These are phyloP conservation scores for Fusarium tupiense DNA, from an alignment of 2,329 filamentous ascomycete genomes.

Conservation along the genomic window DNA sequence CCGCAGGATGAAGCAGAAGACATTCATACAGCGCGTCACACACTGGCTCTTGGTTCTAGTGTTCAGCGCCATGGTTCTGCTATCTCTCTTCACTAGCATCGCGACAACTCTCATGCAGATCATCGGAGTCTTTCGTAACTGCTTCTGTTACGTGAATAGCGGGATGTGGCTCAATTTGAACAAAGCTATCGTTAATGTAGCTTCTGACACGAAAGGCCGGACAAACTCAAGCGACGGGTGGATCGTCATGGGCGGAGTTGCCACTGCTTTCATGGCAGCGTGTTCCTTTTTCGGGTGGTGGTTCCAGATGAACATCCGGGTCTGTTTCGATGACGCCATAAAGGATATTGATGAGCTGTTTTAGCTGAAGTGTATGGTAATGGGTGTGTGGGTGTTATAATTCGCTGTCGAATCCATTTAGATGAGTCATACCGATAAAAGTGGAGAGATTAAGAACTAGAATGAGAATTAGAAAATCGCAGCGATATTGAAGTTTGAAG, in stretches of 20 bases:
- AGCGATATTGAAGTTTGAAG: too few relatives aligned
- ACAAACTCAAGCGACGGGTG: neutral
- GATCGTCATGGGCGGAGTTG: neutral
- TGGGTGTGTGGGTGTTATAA: too few relatives aligned
- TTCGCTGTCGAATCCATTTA: too few relatives aligned
- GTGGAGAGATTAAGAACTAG: too few relatives aligned
- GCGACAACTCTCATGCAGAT: neutral
- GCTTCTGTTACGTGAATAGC: neutral
- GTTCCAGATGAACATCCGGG: neutral
- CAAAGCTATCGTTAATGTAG: neutral
- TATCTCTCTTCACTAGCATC: neutral
- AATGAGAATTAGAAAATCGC: too few relatives aligned
- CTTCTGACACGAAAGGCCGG: neutral
- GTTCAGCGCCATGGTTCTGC: neutral
- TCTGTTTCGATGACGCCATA: neutral
- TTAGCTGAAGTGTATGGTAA: neutral
- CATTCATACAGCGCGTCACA: accelerated
- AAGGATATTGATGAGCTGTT: neutral
- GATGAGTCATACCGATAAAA: too few relatives aligned
- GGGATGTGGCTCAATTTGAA: neutral
- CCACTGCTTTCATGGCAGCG: neutral
- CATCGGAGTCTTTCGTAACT: neutral
- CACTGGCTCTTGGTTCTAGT: neutral
- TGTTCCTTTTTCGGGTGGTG: neutral
- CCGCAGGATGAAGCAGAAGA: neutral